Percentiles rank a stretch among this genome's conserved stretches.
Evolutionary conservation across 805 yeast genomes (phyloP).

Genomic region (Monosporozyma solicola): DNA sequence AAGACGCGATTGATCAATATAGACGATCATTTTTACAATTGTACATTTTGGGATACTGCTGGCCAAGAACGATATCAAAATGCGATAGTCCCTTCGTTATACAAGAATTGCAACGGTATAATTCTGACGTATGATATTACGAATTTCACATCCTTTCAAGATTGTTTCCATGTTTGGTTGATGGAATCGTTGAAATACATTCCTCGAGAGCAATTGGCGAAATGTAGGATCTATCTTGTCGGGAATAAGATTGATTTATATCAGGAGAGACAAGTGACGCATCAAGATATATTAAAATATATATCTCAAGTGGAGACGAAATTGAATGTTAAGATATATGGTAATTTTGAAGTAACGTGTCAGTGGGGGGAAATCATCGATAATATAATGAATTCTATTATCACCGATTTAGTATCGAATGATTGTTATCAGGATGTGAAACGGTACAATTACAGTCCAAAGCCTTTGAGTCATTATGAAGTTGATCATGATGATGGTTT

Average conservation of each 20-base stretch:
- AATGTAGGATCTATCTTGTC: conserved; percentile 34
- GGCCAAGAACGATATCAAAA: conserved; percentile 43
- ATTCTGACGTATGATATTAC: conserved; percentile 38
- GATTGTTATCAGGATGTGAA: conserved; percentile 30
- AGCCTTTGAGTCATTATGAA: not conserved
- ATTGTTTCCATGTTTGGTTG: conserved; percentile 35
- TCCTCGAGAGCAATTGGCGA: conserved; percentile 18
- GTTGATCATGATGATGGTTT: not conserved
- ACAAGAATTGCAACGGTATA: conserved; percentile 40
- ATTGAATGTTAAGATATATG: conserved; percentile 30
- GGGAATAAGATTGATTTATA: conserved; percentile 38
- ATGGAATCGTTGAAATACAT: conserved; percentile 33
- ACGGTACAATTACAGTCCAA: not conserved
- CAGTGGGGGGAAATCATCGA: conserved; percentile 34
- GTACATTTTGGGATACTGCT: conserved; percentile 43
- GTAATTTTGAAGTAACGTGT: conserved; percentile 41
- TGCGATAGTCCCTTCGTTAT: conserved; percentile 36
- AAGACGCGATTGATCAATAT: conserved; percentile 37
- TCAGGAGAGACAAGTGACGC: conserved; percentile 31
- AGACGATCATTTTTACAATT: conserved; percentile 36
- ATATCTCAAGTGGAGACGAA: conserved; percentile 25
- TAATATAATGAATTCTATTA: conserved; percentile 31
- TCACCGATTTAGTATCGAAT: conserved; percentile 32
- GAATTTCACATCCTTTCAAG: conserved; percentile 31
- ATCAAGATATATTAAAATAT: conserved; percentile 32